These are phyloP conservation scores for Solanum hybrid DNA, from an alignment of 305 asterid species.

Conservation along the genomic window DNA sequence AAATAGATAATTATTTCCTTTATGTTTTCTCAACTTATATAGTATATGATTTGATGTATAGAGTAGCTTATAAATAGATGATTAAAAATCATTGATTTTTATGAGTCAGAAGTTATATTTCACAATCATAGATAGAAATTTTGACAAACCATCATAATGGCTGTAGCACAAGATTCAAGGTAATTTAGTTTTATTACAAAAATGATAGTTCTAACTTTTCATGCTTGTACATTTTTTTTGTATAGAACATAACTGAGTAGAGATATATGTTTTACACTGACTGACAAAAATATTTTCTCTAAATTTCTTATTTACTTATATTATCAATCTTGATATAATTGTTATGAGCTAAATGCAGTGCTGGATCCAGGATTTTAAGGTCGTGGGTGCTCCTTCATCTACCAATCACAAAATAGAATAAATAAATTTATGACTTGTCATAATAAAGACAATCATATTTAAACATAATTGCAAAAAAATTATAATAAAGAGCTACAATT, in stretches of 20 bases:
- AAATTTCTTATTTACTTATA: no score
- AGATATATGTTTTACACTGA: not conserved
- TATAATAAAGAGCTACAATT: not conserved
- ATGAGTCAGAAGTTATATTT: not conserved
- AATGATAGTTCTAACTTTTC: not conserved
- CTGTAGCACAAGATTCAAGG: not conserved
- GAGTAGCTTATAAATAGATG: not conserved
- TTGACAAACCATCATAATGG: not conserved
- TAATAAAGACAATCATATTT: not conserved
- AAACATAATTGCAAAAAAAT: not conserved
- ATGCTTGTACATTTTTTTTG: not conserved
- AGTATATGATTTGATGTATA: not conserved
- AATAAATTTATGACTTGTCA: not conserved
- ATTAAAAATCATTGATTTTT: not conserved
- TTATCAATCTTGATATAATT: accelerated
- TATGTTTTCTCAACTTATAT: not conserved
- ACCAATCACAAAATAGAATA: not conserved
- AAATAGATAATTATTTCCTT: no score
- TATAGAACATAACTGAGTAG: not conserved
- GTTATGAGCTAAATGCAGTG: not conserved
- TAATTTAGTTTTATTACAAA: not conserved
- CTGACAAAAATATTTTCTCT: not conserved
- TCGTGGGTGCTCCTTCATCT: not conserved
- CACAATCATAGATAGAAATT: not conserved
- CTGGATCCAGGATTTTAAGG: not conserved